Conservation (phyloP, 2,329 filamentous ascomycete species). For the Aspergillus pseudoviridinutans region DNA sequence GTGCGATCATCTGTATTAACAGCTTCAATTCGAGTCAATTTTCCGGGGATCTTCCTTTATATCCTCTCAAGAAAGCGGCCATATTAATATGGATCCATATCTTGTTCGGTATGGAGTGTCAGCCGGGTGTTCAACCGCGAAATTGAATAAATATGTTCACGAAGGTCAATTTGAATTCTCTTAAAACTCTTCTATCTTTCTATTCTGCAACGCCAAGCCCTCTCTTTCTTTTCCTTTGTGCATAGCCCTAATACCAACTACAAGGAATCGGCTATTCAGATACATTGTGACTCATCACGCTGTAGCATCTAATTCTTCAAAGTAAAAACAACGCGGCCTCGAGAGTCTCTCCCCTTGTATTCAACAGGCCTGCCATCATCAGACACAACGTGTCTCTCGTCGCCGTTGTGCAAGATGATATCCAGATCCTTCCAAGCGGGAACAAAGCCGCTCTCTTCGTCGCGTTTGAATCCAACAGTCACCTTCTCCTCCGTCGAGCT, state of each 20-base stretch:
- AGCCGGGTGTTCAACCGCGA: neutral
- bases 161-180: neutral
- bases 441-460: slow-evolving; percentile 39
- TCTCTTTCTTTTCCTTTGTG: neutral
- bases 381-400: slow-evolving; percentile 41
- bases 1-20: slow-evolving; percentile 19
- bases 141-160: neutral
- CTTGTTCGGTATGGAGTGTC: neutral
- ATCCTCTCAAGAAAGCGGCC: neutral
- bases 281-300: neutral
- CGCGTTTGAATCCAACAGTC: slow-evolving; percentile 39
- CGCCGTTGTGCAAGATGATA: slow-evolving; percentile 50
- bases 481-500: slow-evolving; percentile 44
- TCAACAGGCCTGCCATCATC: slow-evolving; percentile 27
- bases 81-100: neutral
- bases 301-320: slow-evolving; percentile 16
- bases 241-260: neutral
- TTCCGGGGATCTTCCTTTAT: neutral
- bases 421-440: slow-evolving; percentile 50
- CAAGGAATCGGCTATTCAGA: neutral
- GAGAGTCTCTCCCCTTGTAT: slow-evolving; percentile 23
- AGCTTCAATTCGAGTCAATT: slow-evolving; percentile 2
- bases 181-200: neutral
- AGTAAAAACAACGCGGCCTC: slow-evolving; percentile 29
- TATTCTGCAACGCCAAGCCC: neutral